Evolutionary conservation across 345 rosid genomes (phyloP).

Genomic region (Citrus mangshanensis): DNA sequence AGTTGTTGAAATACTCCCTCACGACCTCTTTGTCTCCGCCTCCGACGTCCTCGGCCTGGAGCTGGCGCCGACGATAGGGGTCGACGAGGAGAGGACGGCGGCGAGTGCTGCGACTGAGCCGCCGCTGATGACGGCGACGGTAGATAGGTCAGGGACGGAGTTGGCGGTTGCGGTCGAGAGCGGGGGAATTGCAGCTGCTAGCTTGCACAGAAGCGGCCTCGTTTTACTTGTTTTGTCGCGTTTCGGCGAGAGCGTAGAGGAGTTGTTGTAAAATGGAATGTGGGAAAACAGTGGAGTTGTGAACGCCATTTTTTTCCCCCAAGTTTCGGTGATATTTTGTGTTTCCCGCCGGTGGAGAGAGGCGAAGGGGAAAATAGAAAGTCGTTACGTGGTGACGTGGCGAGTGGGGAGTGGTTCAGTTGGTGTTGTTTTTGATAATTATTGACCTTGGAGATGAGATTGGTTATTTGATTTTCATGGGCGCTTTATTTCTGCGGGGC

Average conservation of each 20-base stretch:
- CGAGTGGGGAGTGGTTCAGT: neutral
- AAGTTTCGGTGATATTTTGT: neutral
- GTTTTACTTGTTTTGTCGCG: constrained; percentile 13
- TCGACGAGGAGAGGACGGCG: constrained; percentile 64
- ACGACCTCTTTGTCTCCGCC: constrained; percentile 96
- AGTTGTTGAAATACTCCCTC: constrained; percentile 78
- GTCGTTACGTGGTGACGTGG: neutral
- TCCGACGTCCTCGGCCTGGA: constrained; percentile 91
- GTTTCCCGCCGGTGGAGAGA: constrained; percentile 25
- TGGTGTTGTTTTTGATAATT: neutral
- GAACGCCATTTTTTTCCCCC: constrained; percentile 42
- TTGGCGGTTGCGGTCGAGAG: constrained; percentile 39
- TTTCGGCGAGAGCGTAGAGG: constrained; percentile 26
- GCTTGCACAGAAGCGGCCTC: constrained; percentile 8
- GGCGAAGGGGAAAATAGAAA: neutral
- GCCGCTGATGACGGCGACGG: constrained; percentile 76
- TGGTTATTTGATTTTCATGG: neutral
- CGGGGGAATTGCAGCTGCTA: constrained; percentile 34
- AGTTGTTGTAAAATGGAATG: constrained; percentile 21
- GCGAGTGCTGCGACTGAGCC: constrained; percentile 83
- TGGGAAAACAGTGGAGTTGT: constrained; percentile 52
- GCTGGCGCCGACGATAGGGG: constrained; percentile 70
- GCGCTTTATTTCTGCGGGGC: constrained; percentile 31
- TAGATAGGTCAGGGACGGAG: constrained; percentile 46
- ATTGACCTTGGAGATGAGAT: constrained; percentile 30